Percentiles rank a stretch among this genome's conserved stretches.
Conservation (phyloP, 192 early-diverging fungal genomes). For the Podila clonocystis region DNA sequence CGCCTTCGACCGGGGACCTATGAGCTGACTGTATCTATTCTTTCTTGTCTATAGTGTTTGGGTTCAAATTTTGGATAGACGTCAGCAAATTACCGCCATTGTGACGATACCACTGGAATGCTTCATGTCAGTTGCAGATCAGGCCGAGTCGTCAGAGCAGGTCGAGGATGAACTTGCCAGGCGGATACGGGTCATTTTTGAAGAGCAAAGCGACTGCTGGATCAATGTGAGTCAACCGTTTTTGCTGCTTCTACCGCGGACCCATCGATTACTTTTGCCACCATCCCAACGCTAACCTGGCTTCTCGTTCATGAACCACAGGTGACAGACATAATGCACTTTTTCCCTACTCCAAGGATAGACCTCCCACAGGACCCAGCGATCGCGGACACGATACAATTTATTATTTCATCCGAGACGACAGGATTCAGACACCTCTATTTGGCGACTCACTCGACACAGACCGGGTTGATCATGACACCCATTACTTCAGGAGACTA, state of each 20-base stretch:
- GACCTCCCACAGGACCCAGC: neutral
- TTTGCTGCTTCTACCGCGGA: neutral
- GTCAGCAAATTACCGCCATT: constrained; percentile 62
- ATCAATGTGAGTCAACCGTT: constrained; percentile 60
- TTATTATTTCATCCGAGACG: constrained; percentile 67
- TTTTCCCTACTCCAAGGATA: constrained; percentile 14
- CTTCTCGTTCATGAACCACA: neutral
- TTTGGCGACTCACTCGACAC: constrained; percentile 43
- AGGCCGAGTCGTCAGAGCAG: constrained; percentile 26
- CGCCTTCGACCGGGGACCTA: neutral
- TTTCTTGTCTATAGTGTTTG: constrained; percentile 53
- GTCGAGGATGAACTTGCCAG: constrained; percentile 21
- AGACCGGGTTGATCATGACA: constrained; percentile 13
- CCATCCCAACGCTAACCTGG: neutral
- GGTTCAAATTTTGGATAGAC: constrained; percentile 65
- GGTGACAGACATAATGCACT: constrained; percentile 42
- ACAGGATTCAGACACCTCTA: constrained; percentile 72
- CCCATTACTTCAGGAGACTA: constrained; percentile 69
- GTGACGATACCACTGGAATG: constrained; percentile 57
- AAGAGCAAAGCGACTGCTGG: constrained; percentile 65
- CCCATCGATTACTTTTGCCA: neutral
- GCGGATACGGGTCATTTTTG: constrained; percentile 58
- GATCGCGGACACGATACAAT: constrained; percentile 18
- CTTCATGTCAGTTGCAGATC: constrained; percentile 61
- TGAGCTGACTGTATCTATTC: neutral